Evolutionary conservation across 2,329 filamentous ascomycete species (phyloP), one percentile per base, ranked within the genome.

Genomic region (Thielaviopsis populi): DNA sequence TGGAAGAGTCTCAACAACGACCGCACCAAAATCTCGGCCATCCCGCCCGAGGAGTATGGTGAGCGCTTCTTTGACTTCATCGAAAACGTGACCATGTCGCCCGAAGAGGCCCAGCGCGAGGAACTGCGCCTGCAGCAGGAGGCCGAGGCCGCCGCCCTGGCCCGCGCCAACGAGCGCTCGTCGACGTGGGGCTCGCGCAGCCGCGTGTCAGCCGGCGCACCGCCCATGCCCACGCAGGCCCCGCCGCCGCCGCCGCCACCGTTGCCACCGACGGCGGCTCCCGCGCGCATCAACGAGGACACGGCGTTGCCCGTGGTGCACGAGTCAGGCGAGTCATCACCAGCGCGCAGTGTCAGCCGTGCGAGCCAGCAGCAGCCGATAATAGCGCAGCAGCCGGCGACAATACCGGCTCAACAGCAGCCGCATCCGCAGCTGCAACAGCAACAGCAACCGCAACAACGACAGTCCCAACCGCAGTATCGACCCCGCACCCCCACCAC

Each of bases 21-120:
- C 70, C 86, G 89, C 69, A 84, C 83, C 41, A 86, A 96, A 72
- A 97, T 99, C 67, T 97, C 92, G 0, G 91, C 94, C 1, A 86
- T 97, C 27, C 89, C 91, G 0, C 92, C 94, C 0, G 84, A 91
- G 67, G 82, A 89, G 65, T 99, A 99, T 70, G 94, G 94, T 33
- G 90, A 97, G 65, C 86, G 94, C 4, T 99, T 99, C 73, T 82
- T 95, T 72, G 87, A 88, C 68, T 99, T 99, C 73, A 91, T 99
- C 71, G 86, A 86, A 60, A 86, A 87, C 43, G 87, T 95, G 68
- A 96, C 94, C 22, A 95, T 91, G 83, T 94, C 91, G 1, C 81
- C 83, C 15, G 92, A 97, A 75, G 88, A 94, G 72, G 73, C 76
- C 1, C 73, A 74, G 58, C 76, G 78, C 50, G 84, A 85, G 40